These are phyloP conservation scores for Forsythia viridissima DNA, from an alignment of 257 asterid genomes.

Conservation along the genomic window DNA sequence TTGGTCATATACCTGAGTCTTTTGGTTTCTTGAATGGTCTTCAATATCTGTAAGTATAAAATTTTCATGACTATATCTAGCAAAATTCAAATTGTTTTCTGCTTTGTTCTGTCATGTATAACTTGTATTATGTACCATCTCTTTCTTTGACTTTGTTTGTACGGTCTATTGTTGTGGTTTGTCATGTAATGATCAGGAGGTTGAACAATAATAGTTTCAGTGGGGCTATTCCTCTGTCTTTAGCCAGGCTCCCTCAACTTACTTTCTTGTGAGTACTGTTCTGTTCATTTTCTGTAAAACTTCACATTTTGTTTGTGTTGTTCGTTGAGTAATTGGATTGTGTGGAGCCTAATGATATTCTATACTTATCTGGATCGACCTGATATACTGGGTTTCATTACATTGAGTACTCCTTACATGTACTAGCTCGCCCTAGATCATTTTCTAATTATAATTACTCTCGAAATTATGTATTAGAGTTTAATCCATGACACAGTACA, in stretches of 20 bases:
- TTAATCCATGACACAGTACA: neutral
- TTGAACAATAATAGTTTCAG: constrained; percentile 90
- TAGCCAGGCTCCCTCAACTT: constrained; percentile 85
- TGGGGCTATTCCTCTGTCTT: constrained; percentile 79
- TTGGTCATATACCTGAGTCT: constrained; percentile 71
- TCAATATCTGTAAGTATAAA: constrained; percentile 72
- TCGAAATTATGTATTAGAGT: neutral
- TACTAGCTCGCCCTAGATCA: neutral
- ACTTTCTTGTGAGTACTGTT: constrained; percentile 86
- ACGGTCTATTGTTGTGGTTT: constrained; percentile 40
- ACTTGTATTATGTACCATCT: constrained; percentile 26
- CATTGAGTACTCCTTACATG: no score
- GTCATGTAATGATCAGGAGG: constrained; percentile 75
- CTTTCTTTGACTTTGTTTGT: constrained; percentile 34
- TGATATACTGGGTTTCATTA: no score
- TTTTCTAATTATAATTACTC: no score
- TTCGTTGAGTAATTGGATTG: neutral
- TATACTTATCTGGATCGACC: neutral
- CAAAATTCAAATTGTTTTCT: neutral
- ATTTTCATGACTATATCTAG: neutral
- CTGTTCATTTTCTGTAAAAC: constrained; percentile 8
- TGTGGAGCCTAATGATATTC: neutral
- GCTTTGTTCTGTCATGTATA: neutral
- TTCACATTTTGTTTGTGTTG: constrained; percentile 18
- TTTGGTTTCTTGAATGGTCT: constrained; percentile 63